Evolutionary conservation across 495 filamentous ascomycete genomes (phyloP).

Genomic region (Tetracladium setigerum): DNA sequence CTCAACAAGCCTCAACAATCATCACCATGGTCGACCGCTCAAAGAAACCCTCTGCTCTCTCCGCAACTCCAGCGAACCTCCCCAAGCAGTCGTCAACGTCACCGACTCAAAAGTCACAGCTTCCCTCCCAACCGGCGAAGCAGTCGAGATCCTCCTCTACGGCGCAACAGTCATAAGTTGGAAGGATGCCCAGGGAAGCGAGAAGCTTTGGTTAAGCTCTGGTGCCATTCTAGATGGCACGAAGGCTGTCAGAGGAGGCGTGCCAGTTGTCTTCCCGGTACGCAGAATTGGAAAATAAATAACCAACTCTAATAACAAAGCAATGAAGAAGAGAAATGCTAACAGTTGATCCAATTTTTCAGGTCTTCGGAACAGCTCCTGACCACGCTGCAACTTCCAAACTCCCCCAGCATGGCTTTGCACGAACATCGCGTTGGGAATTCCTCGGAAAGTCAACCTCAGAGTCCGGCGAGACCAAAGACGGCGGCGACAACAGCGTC

Average conservation of each 20-base stretch:
- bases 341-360: constrained; percentile 4
- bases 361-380: constrained; percentile 87
- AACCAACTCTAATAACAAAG: background rate
- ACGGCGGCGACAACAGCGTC: constrained; percentile 53
- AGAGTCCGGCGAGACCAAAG: constrained; percentile 35
- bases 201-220: constrained; percentile 84
- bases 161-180: constrained; percentile 91
- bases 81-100: constrained; percentile 62
- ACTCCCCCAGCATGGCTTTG: constrained; percentile 94
- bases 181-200: constrained; percentile 71
- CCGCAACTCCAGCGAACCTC: constrained; percentile 55
- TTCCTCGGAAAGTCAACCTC: constrained; percentile 65
- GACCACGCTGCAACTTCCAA: constrained; percentile 59
- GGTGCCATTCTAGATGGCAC: constrained; percentile 57
- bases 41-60: constrained; percentile 74
- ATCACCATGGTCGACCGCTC: constrained; percentile 67
- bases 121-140: constrained; percentile 76
- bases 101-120: constrained; percentile 59
- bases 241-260: constrained; percentile 63
- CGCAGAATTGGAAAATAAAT: constrained; percentile 21
- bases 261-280: constrained; percentile 95
- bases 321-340: background rate
- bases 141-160: constrained; percentile 74
- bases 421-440: constrained; percentile 74
- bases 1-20: background rate